Conservation (phyloP, 805 yeast species). For the Yamadazyma ubonensis region DNA sequence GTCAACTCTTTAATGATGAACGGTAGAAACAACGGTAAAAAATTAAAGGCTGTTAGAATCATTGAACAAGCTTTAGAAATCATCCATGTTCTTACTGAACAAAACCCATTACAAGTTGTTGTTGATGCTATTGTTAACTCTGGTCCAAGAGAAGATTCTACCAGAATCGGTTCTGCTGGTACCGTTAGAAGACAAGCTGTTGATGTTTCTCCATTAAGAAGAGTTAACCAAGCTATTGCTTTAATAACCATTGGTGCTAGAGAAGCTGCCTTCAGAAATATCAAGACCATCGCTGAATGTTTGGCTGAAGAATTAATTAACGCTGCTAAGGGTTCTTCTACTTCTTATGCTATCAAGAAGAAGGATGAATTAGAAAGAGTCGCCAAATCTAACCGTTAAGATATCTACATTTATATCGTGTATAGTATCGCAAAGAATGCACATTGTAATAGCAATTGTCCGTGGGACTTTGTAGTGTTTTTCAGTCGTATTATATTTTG, state of each 20-base stretch:
- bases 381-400: constrained; percentile 99
- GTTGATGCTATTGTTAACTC: constrained; percentile 99
- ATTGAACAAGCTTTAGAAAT: constrained; percentile 99
- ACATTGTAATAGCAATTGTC: constrained; percentile 8
- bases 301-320: constrained; percentile 99
- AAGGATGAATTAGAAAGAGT: constrained; percentile 99
- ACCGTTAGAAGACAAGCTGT: constrained; percentile 99
- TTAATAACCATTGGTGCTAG: constrained; percentile 99
- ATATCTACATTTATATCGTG: constrained; percentile 21
- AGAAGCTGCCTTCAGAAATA: constrained; percentile 99
- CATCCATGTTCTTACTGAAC: constrained; percentile 95
- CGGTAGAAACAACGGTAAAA: constrained; percentile 99
- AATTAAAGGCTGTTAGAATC: constrained; percentile 99
- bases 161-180: constrained; percentile 99
- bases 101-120: constrained; percentile 98
- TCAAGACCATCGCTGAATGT: constrained; percentile 99
- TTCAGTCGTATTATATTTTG: too few relatives aligned
- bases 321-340: constrained; percentile 99
- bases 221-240: constrained; percentile 99
- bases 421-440: constrained; percentile 14
- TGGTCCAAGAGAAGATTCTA: constrained; percentile 99
- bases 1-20: constrained; percentile 99
- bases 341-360: constrained; percentile 99
- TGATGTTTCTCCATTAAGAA: constrained; percentile 99
- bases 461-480: too few relatives aligned